These are phyloP conservation scores for Microcyclospora pomicola DNA, from an alignment of 2,329 filamentous ascomycete species.

Conservation along the genomic window DNA sequence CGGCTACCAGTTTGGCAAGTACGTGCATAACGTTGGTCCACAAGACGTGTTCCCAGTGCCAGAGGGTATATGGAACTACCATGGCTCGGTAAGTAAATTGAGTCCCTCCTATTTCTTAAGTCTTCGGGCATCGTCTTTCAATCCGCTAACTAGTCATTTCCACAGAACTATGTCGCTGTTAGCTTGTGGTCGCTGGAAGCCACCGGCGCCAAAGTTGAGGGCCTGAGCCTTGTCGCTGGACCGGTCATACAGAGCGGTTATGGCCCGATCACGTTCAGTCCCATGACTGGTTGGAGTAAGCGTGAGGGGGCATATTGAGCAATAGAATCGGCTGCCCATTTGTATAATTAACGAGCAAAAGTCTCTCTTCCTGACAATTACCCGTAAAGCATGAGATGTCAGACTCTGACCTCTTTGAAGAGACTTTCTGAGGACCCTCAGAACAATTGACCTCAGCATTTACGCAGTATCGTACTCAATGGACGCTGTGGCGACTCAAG, in stretches of 20 bases:
- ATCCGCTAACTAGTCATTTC: neutral
- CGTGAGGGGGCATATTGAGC: slow-evolving; percentile 20
- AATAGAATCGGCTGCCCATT: too few relatives aligned
- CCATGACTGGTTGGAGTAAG: slow-evolving; percentile 17
- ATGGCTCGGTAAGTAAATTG: slow-evolving; percentile 28
- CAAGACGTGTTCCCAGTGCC: slow-evolving; percentile 60
- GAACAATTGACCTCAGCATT: too few relatives aligned
- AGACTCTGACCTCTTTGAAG: too few relatives aligned
- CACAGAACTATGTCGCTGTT: slow-evolving; percentile 52
- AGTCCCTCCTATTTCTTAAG: too few relatives aligned
- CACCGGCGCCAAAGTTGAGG: slow-evolving; percentile 42
- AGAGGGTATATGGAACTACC: slow-evolving; percentile 58
- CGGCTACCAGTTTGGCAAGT: slow-evolving; percentile 60
- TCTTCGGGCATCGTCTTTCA: neutral
- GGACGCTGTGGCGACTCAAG: too few relatives aligned
- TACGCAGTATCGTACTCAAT: too few relatives aligned
- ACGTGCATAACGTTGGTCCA: slow-evolving; percentile 59
- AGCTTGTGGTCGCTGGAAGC: slow-evolving; percentile 53
- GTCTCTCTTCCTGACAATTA: too few relatives aligned
- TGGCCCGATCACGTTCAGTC: slow-evolving; percentile 17
- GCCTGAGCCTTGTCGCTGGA: slow-evolving; percentile 17
- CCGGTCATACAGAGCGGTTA: slow-evolving; percentile 21
- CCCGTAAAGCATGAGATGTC: too few relatives aligned
- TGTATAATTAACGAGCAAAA: too few relatives aligned
- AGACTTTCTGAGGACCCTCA: too few relatives aligned